Base-by-base conservation (phyloP, 1,284 basidiomycete species). In the Athelia sp. region DNA sequence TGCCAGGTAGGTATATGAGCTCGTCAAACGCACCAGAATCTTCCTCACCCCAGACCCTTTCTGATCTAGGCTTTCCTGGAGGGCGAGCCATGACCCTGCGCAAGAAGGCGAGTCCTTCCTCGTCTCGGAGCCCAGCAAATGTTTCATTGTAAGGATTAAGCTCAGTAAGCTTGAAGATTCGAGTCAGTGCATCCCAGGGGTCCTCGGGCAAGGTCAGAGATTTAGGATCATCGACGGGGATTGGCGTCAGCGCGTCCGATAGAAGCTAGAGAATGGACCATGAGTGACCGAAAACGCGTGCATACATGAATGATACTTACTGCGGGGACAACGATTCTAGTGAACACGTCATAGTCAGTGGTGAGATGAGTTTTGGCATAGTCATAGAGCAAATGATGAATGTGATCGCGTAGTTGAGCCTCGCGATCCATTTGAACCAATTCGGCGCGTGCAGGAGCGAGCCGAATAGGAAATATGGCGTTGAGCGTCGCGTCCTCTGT, bases 301-400 rank as follows among this genome's bases (percentile, higher is more conserved):
- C 36, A 35, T 34, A 22, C 21, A 42, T 42, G 14, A 13, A 4
- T 29, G 24, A 43, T 9, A 62, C 69, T 46, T 53, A 76, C 83
- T 58, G 79, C 69, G 38, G 70, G 59, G 6, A 78, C 74, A 2
- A 69, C 65, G 48, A 67, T 59, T 53, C 78, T 68, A 2, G 81
- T 82, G 57, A 75, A 79, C n/a, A 69, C 61, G 34, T 79, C 63
- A 59, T 84, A 74, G 57, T 83, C 70, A 46, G 65, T 74, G 0
- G 81, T 76, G 31, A 83, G 64, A 61, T 86, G 76, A n/a, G 61
- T 62, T 21, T 69, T 66, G 6, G 68, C 73, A 56, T 86, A 86
- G 38, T 75, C 67, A 17, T 76, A 64, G 19, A 86, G 68, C 15
- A 82, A 60, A 31, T 72, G 62, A 29, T 71, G 75, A 50, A 86